Percentiles rank a stretch among this genome's conserved stretches.
phyloP scores from a whole-genome alignment of 495 filamentous ascomycete genomes.

The Xylaria grammica region DNA sequence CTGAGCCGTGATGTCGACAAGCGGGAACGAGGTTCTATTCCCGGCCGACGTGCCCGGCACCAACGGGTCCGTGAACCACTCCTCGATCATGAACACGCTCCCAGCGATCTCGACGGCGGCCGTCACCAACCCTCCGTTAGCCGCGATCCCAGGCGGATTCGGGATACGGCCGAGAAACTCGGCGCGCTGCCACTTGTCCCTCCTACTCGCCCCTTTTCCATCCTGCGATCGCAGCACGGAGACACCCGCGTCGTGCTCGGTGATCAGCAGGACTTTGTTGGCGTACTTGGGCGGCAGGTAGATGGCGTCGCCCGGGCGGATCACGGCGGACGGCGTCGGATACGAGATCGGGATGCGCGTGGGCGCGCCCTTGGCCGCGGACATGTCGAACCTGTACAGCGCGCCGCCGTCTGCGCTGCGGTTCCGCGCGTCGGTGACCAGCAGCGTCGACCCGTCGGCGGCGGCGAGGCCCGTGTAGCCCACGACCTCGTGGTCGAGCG shows the following conservation, averaged over 20 bases:
- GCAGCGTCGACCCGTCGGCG: slow-evolving; percentile 31
- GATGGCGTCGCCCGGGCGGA: slow-evolving; percentile 37
- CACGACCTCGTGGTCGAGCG: slow-evolving; percentile 25
- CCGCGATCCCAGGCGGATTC: slow-evolving; percentile 24
- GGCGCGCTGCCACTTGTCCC: slow-evolving; percentile 36
- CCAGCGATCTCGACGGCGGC: slow-evolving; percentile 39
- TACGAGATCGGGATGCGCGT: slow-evolving; percentile 30
- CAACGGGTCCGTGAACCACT: slow-evolving; percentile 35
- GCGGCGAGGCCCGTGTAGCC: slow-evolving; percentile 40
- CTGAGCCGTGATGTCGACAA: slow-evolving; percentile 35
- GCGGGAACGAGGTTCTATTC: slow-evolving; percentile 37
- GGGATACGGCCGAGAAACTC: slow-evolving; percentile 42
- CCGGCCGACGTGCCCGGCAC: slow-evolving; percentile 35
- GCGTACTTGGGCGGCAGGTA: slow-evolving; percentile 43
- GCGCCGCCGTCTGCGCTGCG: slow-evolving; percentile 33
- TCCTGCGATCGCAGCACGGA: slow-evolving; percentile 42
- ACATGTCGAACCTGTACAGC: slow-evolving; percentile 40
- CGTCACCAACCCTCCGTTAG: slow-evolving; percentile 24
- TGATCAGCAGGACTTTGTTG: slow-evolving; percentile 38
- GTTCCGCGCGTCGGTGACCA: slow-evolving; percentile 32
- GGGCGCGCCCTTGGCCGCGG: slow-evolving; percentile 26
- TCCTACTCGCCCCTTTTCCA: slow-evolving; percentile 15
- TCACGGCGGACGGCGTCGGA: slow-evolving; percentile 12
- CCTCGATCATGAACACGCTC: slow-evolving; percentile 31
- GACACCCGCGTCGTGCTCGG: slow-evolving; percentile 35